Evolutionary conservation across 257 asterid genomes (phyloP).

Genomic region (Nicotiana obtusifolia): DNA sequence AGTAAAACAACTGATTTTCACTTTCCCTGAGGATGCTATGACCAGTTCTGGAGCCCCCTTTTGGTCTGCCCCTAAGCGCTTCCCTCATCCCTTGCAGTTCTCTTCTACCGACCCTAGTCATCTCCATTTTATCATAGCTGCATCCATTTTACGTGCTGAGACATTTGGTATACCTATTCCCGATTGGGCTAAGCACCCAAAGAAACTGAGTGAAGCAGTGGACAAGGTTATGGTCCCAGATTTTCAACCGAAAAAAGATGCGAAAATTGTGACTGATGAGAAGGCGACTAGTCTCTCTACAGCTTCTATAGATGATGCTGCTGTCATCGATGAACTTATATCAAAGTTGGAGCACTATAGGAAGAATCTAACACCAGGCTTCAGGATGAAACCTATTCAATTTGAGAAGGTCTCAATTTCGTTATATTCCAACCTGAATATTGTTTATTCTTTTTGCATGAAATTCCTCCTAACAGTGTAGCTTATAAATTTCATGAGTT

Average conservation of each 20-base stretch:
- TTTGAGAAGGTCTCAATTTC: slow-evolving; percentile 66
- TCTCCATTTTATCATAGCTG: slow-evolving; percentile 81
- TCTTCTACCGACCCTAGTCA: slow-evolving; percentile 65
- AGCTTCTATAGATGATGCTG: slow-evolving; percentile 79
- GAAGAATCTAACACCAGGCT: slow-evolving; percentile 44
- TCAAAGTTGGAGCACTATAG: slow-evolving; percentile 60
- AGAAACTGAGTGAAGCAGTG: slow-evolving; percentile 61
- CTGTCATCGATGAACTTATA: slow-evolving; percentile 57
- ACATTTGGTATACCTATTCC: slow-evolving; percentile 75
- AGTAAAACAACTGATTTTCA: slow-evolving; percentile 75
- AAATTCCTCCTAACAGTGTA: neutral
- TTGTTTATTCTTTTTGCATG: neutral
- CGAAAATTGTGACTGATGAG: slow-evolving; percentile 84
- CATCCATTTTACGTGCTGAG: slow-evolving; percentile 73
- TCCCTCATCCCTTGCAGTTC: slow-evolving; percentile 72
- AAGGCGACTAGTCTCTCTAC: slow-evolving; percentile 71
- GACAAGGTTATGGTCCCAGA: slow-evolving; percentile 57
- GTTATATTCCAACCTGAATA: neutral
- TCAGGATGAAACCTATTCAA: slow-evolving; percentile 83
- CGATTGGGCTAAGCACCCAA: slow-evolving; percentile 76
- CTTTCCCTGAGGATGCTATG: slow-evolving; percentile 88
- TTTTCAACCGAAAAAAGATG: slow-evolving; percentile 61
- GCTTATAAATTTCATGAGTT: neutral
- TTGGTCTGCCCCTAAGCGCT: slow-evolving; percentile 95
- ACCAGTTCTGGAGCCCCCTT: slow-evolving; percentile 87